Conservation (phyloP, 805 yeast species). For the Candida coquimbonensis region DNA sequence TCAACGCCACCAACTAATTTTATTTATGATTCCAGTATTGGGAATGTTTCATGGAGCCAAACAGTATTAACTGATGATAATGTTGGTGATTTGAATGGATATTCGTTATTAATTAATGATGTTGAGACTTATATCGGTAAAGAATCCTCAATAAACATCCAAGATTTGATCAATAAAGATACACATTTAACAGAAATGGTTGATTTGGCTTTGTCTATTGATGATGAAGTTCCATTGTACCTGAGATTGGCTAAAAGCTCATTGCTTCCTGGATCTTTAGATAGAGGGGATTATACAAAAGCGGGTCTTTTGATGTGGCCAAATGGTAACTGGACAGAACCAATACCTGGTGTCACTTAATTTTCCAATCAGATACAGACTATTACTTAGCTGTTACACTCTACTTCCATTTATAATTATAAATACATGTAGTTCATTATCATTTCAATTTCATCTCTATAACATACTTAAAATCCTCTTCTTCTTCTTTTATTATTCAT, state of each 20-base stretch:
- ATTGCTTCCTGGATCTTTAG: slow-evolving; percentile 25
- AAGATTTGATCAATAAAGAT: slow-evolving; percentile 26
- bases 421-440: neutral
- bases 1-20: slow-evolving; percentile 43
- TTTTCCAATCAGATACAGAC: neutral
- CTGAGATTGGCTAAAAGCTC: slow-evolving; percentile 47
- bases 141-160: slow-evolving; percentile 37
- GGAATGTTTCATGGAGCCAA: slow-evolving; percentile 24
- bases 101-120: slow-evolving; percentile 70
- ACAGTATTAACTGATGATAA: neutral
- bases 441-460: neutral
- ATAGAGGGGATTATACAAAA: slow-evolving; percentile 55
- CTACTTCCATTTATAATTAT: too few species aligned
- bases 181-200: slow-evolving; percentile 25
- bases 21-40: slow-evolving; percentile 9
- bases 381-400: too few species aligned
- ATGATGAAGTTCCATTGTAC: slow-evolving; percentile 34
- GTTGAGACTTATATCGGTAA: slow-evolving; percentile 65
- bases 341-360: slow-evolving; percentile 46
- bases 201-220: slow-evolving; percentile 22
- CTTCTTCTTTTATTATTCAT: slow-evolving; percentile 16
- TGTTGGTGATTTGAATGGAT: slow-evolving; percentile 36
- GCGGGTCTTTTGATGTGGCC: slow-evolving; percentile 61
- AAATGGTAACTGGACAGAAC: slow-evolving; percentile 42
- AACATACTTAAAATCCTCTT: slow-evolving; percentile 17